Base-by-base conservation (phyloP, 2,329 filamentous ascomycete species). In the Camptophora hylomeconis region DNA sequence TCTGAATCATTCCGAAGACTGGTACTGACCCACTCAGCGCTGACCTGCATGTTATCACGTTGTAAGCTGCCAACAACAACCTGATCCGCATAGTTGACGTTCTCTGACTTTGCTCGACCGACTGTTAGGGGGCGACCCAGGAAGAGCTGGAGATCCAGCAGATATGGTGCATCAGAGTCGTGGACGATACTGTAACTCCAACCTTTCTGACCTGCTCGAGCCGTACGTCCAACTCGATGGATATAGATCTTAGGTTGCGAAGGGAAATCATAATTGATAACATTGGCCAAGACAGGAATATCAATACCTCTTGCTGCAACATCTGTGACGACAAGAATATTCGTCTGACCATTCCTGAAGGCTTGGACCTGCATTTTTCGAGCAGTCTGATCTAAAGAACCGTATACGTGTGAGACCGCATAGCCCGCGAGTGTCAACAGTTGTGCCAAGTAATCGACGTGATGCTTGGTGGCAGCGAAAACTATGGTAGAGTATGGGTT, bases 231-330 rank as follows among this genome's bases (percentile, higher is more conserved):
- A 25, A 98, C 89, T 50, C 89, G 77, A 56, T 98, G 89, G 16
- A 98, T 80, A 46, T 92, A 98, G 22, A 98, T 75, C 57, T 98
- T 98, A 12, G 89, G 83, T 47, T 95, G 89, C 2, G 87, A 80
- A 3, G 89, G 87, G 41, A 98, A 98, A 49, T 95, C 87, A 56
- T 92, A 98, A 62, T 98, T 95, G 62, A 98, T 87, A 35, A 98
- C 89, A 50, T 98, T 95, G 32, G 83, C 86, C 19, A 98, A 67
- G 25, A 94, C 71, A 0, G 89, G 89, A 42, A 98, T 93, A 72
- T 98, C 89, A 37, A 98, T 92, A 72, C 89, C 87, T 64, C 89
- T 72, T 13, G 89, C 89, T 9, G 89, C 89, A 30, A 98, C 84
- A 51, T 98, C 89, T 1, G 89, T 98, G 24, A 95, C 87, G 3